Conservation (phyloP, 192 early-diverging fungal genomes). For the Backusella morwellensis region DNA sequence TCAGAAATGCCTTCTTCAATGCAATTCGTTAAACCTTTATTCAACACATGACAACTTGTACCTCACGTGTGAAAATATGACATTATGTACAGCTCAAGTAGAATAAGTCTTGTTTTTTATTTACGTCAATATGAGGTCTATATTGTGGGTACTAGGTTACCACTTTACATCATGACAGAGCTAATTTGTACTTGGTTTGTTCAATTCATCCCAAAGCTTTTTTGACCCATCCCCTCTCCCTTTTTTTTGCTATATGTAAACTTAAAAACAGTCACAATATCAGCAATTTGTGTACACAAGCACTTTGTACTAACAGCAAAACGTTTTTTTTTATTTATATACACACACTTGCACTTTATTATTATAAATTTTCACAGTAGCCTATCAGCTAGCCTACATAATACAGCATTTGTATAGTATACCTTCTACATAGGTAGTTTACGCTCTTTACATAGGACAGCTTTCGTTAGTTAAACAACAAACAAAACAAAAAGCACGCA, state of each 20-base stretch:
- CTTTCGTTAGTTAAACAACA: background rate
- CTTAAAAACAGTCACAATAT: background rate
- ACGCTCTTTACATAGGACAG: background rate
- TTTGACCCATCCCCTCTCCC: background rate
- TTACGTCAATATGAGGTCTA: background rate
- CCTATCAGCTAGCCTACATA: too few relatives aligned
- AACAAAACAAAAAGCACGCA: background rate
- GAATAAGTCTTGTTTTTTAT: background rate
- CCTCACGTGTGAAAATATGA: slow-evolving; percentile 1
- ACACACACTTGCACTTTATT: too few relatives aligned
- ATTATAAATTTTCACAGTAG: too few relatives aligned
- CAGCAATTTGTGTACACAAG: background rate
- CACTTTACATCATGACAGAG: background rate
- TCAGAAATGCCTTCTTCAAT: background rate
- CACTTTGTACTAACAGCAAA: background rate
- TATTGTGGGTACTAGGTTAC: too few relatives aligned
- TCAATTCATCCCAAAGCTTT: background rate
- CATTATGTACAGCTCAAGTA: background rate
- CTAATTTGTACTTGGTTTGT: background rate
- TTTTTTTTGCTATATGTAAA: background rate
- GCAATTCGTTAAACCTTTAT: background rate
- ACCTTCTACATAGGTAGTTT: background rate
- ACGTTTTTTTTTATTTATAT: background rate
- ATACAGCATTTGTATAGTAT: background rate
- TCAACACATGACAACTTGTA: background rate